phyloP scores from a whole-genome alignment of 495 filamentous ascomycete species.

The Chaetomium fimeti region DNA sequence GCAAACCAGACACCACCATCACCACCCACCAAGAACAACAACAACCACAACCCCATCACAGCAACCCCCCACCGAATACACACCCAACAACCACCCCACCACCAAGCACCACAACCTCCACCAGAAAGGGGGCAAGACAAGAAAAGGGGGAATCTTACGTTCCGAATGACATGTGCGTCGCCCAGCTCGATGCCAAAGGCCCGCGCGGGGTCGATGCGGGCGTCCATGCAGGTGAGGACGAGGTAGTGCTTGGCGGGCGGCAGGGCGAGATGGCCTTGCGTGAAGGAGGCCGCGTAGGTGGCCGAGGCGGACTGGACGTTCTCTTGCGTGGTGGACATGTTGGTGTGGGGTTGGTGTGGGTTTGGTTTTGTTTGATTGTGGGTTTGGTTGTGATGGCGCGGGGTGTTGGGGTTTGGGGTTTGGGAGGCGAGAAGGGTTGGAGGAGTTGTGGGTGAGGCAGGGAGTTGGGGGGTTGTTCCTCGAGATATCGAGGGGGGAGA shows the following conservation, averaged over 20 bases:
- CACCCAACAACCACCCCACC: no score
- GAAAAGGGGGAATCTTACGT: slow-evolving; percentile 36
- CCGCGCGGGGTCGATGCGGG: slow-evolving; percentile 67
- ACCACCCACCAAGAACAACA: no score
- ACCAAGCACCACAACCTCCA: no score
- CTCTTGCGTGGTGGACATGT: slow-evolving; percentile 48
- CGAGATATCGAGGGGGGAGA: neutral
- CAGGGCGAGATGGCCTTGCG: slow-evolving; percentile 62
- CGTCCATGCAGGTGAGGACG: slow-evolving; percentile 78
- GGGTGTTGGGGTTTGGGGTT: neutral
- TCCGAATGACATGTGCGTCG: slow-evolving; percentile 81
- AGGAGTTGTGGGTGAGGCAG: neutral
- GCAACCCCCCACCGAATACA: no score
- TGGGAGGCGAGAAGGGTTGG: neutral
- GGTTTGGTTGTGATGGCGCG: no score
- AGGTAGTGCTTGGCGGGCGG: slow-evolving; percentile 70
- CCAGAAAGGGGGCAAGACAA: neutral
- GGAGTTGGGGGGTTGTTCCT: neutral
- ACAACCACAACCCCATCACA: no score
- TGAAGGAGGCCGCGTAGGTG: slow-evolving; percentile 61
- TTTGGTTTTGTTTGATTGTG: no score
- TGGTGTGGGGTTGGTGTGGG: neutral
- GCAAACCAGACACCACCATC: no score
- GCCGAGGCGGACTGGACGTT: slow-evolving; percentile 59
- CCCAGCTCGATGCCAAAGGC: slow-evolving; percentile 75